These are phyloP conservation scores for Colletotrichum noveboracense DNA, from an alignment of 2,329 filamentous ascomycete species.

Conservation along the genomic window DNA sequence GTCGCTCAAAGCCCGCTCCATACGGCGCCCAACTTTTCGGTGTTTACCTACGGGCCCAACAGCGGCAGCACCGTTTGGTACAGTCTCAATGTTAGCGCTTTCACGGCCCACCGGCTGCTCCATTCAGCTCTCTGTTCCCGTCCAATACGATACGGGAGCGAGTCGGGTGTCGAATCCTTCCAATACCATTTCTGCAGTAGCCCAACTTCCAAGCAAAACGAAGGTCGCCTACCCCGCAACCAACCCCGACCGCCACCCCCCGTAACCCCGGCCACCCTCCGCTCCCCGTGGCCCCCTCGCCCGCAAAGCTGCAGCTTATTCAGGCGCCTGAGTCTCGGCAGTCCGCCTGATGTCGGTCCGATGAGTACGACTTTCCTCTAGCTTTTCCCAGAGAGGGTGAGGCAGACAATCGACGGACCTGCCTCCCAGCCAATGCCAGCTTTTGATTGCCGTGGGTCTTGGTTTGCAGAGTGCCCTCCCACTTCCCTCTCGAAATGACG, in stretches of 20 bases:
- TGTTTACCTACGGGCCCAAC: neutral
- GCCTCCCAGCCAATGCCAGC: neutral
- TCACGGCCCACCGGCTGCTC: neutral
- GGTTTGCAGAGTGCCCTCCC: conserved; percentile 11
- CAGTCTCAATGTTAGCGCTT: neutral
- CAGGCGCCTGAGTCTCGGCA: conserved; percentile 19
- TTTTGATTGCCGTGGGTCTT: neutral
- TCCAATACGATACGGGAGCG: neutral
- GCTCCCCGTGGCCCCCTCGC: conserved; percentile 1
- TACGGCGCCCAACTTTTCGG: neutral
- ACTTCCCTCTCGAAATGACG: conserved; percentile 12
- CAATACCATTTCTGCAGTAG: neutral
- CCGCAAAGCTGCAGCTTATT: conserved; percentile 16
- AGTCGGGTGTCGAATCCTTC: neutral
- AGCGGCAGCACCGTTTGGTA: neutral
- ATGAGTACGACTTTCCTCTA: neutral
- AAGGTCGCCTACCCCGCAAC: conserved; percentile 7
- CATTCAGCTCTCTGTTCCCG: neutral
- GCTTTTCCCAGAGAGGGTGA: neutral
- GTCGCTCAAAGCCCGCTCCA: neutral
- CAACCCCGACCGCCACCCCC: neutral
- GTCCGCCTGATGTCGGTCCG: conserved; percentile 18
- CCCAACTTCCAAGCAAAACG: neutral
- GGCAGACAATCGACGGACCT: neutral
- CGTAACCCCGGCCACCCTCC: conserved; percentile 7